Evolutionary conservation across 2,329 filamentous ascomycete species (phyloP), one percentile per base, ranked within the genome.

Genomic region (Byssochlamys sp.): DNA sequence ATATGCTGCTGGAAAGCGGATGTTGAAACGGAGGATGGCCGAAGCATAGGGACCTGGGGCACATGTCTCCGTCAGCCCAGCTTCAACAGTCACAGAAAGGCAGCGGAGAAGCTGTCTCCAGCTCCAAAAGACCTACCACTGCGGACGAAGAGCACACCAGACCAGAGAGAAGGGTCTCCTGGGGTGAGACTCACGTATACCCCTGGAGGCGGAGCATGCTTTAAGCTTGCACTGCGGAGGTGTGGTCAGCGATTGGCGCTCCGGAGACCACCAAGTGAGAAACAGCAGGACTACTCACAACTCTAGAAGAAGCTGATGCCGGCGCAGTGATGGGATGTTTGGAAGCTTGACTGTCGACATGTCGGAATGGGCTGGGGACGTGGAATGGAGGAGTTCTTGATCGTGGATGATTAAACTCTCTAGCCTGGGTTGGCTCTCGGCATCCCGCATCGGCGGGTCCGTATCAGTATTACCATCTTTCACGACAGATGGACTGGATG

Each of bases 71-170:
- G n/a, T 61, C 19, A 63, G 57, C 48, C 61, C 19, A 63, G 57
- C 39, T 53, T 45, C 57, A 29, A 39, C 2, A 27, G 28, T 48
- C 11, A 52, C 26, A 28, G 39, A 45, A 49, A 24, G n/a, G 31
- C 55, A 52, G 39, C 24, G 51, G 31, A 52, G 6, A 33, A 65
- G 39, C 48, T 24, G 4, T 31, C 24, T 26, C 48, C 33, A 39
- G 45, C n/a, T 24, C 57, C 26, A 45, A 29, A 55, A 10, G 25
- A 54, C 62, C 63, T 77, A 94, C 92, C 92, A 79, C 89, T 87
- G 57, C 90, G 88, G 61, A 96, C 85, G 70, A 97, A 97, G 28
- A 97, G 79, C 24, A 95, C 88, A n/a, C 90, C 91, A 31, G 86
- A 87, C 92, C 92, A 97, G 53, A 91, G 77, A 14, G 85, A 84